Percentiles rank a stretch among this genome's conserved stretches.
These are phyloP conservation scores for Pseudomicrostroma phylloplanum DNA, from an alignment of 1,284 basidiomycete genomes.

Conservation along the genomic window DNA sequence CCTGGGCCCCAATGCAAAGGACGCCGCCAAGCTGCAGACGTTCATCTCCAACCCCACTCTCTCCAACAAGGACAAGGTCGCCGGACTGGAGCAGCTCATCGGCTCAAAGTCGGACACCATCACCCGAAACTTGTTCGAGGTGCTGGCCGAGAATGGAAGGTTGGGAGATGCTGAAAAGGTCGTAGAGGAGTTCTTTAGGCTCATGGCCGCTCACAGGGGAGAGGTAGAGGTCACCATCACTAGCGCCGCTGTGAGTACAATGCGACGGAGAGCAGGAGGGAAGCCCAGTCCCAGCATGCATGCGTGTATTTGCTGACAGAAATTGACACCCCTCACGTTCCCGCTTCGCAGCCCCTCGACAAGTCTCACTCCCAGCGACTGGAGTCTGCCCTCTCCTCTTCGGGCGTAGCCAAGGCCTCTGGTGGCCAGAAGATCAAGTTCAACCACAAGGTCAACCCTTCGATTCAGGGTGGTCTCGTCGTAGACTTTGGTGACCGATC, in stretches of 20 bases:
- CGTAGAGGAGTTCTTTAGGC: slow-evolving; percentile 83
- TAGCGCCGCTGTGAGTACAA: slow-evolving; percentile 56
- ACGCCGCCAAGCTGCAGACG: slow-evolving; percentile 59
- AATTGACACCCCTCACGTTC: no score
- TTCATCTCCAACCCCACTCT: slow-evolving; percentile 86
- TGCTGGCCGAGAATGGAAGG: slow-evolving; percentile 90
- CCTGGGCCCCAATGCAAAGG: slow-evolving; percentile 32
- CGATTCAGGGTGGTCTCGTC: slow-evolving; percentile 62
- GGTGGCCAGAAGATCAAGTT: slow-evolving; percentile 48
- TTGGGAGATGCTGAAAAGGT: slow-evolving; percentile 76
- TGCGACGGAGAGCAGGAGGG: slow-evolving; percentile 8
- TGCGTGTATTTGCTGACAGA: no score
- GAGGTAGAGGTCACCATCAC: slow-evolving; percentile 91
- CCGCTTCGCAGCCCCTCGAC: slow-evolving; percentile 35
- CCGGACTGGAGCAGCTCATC: slow-evolving; percentile 66
- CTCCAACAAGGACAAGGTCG: slow-evolving; percentile 66
- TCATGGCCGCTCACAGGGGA: slow-evolving; percentile 82
- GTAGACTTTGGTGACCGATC: slow-evolving; percentile 98
- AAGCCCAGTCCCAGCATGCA: neutral
- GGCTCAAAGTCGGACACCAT: slow-evolving; percentile 41
- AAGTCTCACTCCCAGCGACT: slow-evolving; percentile 41
- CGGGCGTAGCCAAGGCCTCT: slow-evolving; percentile 36
- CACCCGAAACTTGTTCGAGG: slow-evolving; percentile 69
- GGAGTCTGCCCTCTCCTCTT: slow-evolving; percentile 44
- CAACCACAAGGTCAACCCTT: slow-evolving; percentile 46